Base-by-base conservation (phyloP, 208 protist species). In the Crithidia sp. region DNA sequence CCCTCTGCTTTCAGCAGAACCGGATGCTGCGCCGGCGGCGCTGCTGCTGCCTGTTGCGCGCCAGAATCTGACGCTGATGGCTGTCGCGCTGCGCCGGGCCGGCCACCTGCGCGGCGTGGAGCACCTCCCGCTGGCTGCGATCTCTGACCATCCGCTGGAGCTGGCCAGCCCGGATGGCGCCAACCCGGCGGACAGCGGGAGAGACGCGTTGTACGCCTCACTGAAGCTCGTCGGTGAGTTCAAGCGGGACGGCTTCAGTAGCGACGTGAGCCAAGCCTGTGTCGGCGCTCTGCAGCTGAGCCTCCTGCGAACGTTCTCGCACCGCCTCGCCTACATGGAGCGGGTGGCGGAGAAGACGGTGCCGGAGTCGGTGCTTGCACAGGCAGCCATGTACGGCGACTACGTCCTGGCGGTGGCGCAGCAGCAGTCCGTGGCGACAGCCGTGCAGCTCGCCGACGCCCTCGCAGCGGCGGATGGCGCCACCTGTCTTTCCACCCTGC, bases 61-160 rank as follows among this genome's bases (percentile, higher is more conserved):
- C 10, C 81, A 89, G 52, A 95, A 95, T 61, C 67, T 95, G 13
- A 81, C 80, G 8, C 56, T 93, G 50, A 65, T 95, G 69, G 74
- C 84, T 14, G 70, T 91, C 43, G 84, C 75, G 0, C 67, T 91
- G 28, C 77, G 71, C 12, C 77, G 89, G 73, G 74, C 50, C 12
- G 73, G 78, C 5, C 47, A 64, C 44, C 50, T 92, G 37, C 67
- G 70, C 4, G 77, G 75, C 43, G 65, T 62, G 9, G 64, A 78
- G 47, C 57, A 53, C 13, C 79, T 96, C 0, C 91, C 91, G 40
- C 71, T 96, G 52, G 85, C 85, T 0, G 79, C 87, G 13, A 76
- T 96, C 13, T 92, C 86, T 5, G 91, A 96, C 47, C 69, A 84
- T 39, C 16, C 82, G 4, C 82, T 91, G 41, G 67, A 71, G 55